A percentile compares a stretch with the other conserved stretches of the same genome.
These are phyloP conservation scores for Megacollybia marginata DNA, from an alignment of 768 basidiomycete species.

Conservation along the genomic window DNA sequence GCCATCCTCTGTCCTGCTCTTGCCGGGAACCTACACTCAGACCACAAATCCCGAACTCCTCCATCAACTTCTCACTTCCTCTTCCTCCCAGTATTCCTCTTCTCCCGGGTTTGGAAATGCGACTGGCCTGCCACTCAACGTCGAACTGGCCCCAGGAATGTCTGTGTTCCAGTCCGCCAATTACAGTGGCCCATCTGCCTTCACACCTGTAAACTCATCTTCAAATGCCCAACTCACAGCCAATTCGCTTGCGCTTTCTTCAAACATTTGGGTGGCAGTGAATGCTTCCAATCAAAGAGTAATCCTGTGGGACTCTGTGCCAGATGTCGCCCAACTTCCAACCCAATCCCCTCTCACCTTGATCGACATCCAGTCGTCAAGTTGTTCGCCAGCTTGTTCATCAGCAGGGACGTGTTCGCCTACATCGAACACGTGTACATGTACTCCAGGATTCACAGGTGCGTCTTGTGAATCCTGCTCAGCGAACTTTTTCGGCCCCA, in stretches of 20 bases:
- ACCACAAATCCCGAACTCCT: conserved; percentile 68
- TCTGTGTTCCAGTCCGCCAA: conserved; percentile 53
- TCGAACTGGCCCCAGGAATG: conserved; percentile 61
- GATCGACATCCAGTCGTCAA: conserved; percentile 63
- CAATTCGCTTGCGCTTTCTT: conserved; percentile 60
- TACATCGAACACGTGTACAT: conserved; percentile 57
- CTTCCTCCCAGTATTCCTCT: conserved; percentile 49
- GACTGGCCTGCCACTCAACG: conserved; percentile 50
- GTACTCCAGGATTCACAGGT: conserved; percentile 70
- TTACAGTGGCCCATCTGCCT: conserved; percentile 61
- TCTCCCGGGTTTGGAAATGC: conserved; percentile 61
- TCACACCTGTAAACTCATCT: conserved; percentile 47
- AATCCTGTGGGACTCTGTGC: conserved; percentile 73
- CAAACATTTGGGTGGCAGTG: conserved; percentile 63
- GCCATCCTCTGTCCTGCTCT: conserved; percentile 38
- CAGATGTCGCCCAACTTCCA: conserved; percentile 68
- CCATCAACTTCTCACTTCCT: conserved; percentile 57
- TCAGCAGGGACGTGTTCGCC: conserved; percentile 65
- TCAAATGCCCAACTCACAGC: conserved; percentile 43
- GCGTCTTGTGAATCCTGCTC: conserved; percentile 75
- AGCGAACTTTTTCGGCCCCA: conserved; percentile 66
- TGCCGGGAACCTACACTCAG: conserved; percentile 72
- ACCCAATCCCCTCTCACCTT: conserved; percentile 46
- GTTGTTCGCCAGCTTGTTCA: conserved; percentile 73
- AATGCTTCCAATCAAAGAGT: conserved; percentile 49